Evolutionary conservation across 176 grass and related monocot genomes (phyloP), one percentile per base, ranked within the genome.

Genomic region (Cymbopogon citratus): DNA sequence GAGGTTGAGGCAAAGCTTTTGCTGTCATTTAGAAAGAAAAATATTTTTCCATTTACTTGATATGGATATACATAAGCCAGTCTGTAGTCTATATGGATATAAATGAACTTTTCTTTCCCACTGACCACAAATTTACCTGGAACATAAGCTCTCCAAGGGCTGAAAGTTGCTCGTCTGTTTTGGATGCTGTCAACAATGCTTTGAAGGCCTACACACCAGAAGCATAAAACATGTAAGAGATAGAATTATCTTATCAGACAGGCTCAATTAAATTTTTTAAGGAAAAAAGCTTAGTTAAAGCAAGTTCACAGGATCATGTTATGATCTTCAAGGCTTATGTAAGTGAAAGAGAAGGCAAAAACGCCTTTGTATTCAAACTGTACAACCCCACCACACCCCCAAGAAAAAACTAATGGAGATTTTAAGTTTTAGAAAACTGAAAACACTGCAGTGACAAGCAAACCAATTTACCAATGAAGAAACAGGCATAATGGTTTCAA

Each of bases 71-170:
- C 43, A 45, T 45, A 46, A 15, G 44, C 44, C 43, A 45, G 43
- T 5, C 44, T 46, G 44, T 15, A 46, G 4, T 46, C 44, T 46
- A 1, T 49, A 51, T 51, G 48, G 16, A 51, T 19, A 51, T 2
- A 82, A 65, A 48, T 27, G 23, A 13, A 13, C 2, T 2, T 27
- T 63, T 63, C n/a, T 63, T 0, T 44, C 8, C 6, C 3, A 23
- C 26, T 9, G 11, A n/a, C 0, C 2, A 82, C 15, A 71, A 28
- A 83, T 67, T 76, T 92, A 94, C 95, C 92, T 94, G 95, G 88
- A 92, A 98, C 92, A 94, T 98, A 66, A 98, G 88, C 86, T 94
- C 90, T 62, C 95, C 92, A 39, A 98, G 92, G 5, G 95, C 77
- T 18, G 95, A 98, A 73, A 98, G 66, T 79, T 98, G 95, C 63